phyloP scores from a whole-genome alignment of 768 basidiomycete species.

The Auriscalpium orientale region DNA sequence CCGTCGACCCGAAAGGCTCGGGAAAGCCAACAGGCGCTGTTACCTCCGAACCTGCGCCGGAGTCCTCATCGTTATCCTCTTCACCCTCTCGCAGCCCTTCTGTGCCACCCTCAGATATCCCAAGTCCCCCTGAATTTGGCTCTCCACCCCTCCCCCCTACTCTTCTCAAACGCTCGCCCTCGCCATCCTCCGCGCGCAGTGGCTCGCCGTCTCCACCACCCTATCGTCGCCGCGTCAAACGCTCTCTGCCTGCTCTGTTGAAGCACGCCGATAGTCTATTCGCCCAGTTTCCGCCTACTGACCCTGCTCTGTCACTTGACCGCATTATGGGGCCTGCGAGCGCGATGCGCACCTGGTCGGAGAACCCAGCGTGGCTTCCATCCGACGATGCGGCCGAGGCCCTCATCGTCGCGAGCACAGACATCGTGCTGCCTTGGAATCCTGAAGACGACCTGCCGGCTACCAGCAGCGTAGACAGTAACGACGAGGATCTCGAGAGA shows the following conservation, averaged over 20 bases:
- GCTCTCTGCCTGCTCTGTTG: conserved; percentile 42
- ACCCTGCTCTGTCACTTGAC: conserved; percentile 43
- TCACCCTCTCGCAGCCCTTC: not conserved
- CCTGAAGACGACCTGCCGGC: conserved; percentile 24
- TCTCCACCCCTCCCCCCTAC: not conserved
- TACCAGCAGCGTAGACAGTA: not conserved
- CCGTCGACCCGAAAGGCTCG: not conserved
- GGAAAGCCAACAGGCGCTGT: not conserved
- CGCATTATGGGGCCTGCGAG: conserved; percentile 75
- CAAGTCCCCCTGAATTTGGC: not conserved
- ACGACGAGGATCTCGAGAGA: conserved; percentile 13
- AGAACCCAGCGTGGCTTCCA: conserved; percentile 35
- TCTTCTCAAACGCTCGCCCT: not conserved
- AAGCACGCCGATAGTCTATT: conserved; percentile 52
- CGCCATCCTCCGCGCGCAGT: conserved; percentile 1
- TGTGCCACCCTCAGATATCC: too few species aligned
- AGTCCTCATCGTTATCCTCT: not conserved
- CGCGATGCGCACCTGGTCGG: conserved; percentile 68
- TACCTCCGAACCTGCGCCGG: not conserved
- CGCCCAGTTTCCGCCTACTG: conserved; percentile 48
- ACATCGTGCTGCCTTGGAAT: conserved; percentile 47
- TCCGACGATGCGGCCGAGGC: conserved; percentile 50
- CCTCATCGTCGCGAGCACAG: conserved; percentile 47
- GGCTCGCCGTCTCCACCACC: conserved; percentile 24
- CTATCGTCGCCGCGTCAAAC: not conserved